A percentile compares a stretch with the other conserved stretches of the same genome.
These are phyloP conservation scores for Paralagenidium karlingii DNA, from an alignment of 352 stramenopile genomes.

Conservation along the genomic window DNA sequence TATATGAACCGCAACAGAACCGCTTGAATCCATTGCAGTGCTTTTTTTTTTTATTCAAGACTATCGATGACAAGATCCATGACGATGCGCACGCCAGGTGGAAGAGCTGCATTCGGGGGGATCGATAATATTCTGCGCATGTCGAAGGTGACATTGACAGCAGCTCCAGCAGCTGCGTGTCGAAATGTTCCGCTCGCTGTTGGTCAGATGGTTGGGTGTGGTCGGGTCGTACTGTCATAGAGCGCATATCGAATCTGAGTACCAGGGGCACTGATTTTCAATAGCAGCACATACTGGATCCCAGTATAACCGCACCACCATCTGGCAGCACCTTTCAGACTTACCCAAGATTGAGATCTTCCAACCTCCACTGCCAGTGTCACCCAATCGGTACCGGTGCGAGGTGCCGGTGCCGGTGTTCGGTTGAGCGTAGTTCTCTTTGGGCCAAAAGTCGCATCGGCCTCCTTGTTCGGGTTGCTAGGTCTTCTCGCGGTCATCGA, in stretches of 20 bases:
- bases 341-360: slow-evolving; percentile 3
- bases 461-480: slow-evolving; percentile 9
- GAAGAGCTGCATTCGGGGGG: too few species aligned
- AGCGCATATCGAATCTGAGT: slow-evolving; percentile 4
- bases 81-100: slow-evolving; percentile 3
- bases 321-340: slow-evolving; percentile 3
- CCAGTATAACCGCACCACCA: slow-evolving; percentile 8
- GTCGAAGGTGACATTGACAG: slow-evolving; percentile 3
- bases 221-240: slow-evolving; percentile 3
- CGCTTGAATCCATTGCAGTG: too few species aligned
- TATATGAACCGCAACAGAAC: too few species aligned
- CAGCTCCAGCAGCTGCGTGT: slow-evolving; percentile 3
- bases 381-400: slow-evolving; percentile 5
- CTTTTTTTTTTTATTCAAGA: too few species aligned
- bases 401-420: neutral
- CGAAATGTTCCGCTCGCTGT: neutral
- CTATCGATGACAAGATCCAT: slow-evolving; percentile 4
- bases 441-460: slow-evolving; percentile 11
- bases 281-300: slow-evolving; percentile 11
- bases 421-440: slow-evolving; percentile 1
- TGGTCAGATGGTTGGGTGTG: neutral
- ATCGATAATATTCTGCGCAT: slow-evolving; percentile 3
- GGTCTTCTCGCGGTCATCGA: slow-evolving; percentile 4
- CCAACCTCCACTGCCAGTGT: slow-evolving; percentile 12
- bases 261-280: slow-evolving; percentile 4